Percentiles rank a stretch among this genome's conserved stretches.
Conservation (phyloP, 805 yeast species). For the Yarrowia alimentaria region DNA sequence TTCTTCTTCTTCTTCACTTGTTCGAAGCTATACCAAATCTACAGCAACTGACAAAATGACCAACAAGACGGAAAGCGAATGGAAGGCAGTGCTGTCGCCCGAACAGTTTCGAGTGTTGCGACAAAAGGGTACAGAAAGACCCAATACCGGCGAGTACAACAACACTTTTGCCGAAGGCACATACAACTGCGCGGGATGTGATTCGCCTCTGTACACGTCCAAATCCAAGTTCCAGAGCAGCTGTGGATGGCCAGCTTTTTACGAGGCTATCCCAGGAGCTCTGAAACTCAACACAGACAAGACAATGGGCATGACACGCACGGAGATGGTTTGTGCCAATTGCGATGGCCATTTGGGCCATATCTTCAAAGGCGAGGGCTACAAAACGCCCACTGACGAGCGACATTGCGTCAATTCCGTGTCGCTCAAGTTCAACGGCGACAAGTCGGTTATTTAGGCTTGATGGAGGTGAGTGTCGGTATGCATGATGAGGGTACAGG, state of each 20-base stretch:
- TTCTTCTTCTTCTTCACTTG: background rate
- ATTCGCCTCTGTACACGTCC: slow-evolving; percentile 72
- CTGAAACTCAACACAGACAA: slow-evolving; percentile 60
- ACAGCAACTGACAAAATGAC: no score
- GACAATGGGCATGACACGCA: slow-evolving; percentile 74
- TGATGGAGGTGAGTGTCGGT: no score
- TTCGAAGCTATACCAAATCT: no score
- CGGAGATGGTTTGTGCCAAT: slow-evolving; percentile 80
- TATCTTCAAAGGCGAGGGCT: slow-evolving; percentile 92
- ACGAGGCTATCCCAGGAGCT: slow-evolving; percentile 81
- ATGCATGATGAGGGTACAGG: no score
- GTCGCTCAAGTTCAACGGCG: slow-evolving; percentile 68
- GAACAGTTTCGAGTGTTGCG: slow-evolving; percentile 77
- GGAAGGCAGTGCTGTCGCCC: slow-evolving; percentile 77
- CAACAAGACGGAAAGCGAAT: slow-evolving; percentile 52
- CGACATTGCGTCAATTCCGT: slow-evolving; percentile 94
- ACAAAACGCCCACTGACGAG: slow-evolving; percentile 78
- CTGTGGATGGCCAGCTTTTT: slow-evolving; percentile 99
- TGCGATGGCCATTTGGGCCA: slow-evolving; percentile 98
- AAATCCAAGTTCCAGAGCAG: slow-evolving; percentile 81
- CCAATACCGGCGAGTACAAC: slow-evolving; percentile 60
- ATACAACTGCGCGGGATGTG: slow-evolving; percentile 85
- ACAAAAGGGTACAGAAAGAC: slow-evolving; percentile 68
- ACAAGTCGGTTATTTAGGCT: no score
- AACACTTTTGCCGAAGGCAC: slow-evolving; percentile 54